Percentiles rank a stretch among this genome's conserved stretches.
Conservation (phyloP, 371 early-diverging fungal genomes). For the Mucor lusitanicus region DNA sequence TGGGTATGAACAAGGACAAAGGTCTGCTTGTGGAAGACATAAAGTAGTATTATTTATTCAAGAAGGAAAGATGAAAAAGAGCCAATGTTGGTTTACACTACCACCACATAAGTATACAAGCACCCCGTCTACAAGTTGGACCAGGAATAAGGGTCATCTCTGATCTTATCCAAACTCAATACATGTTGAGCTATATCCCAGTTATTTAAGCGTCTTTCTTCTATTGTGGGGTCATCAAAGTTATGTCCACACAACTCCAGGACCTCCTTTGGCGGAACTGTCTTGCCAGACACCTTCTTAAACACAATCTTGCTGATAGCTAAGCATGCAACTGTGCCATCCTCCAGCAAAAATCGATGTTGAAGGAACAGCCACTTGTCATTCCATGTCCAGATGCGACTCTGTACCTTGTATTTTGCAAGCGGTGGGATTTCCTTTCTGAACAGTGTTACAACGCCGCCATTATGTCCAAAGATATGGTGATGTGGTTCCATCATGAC, state of each 20-base stretch:
- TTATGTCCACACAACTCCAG: conserved; percentile 40
- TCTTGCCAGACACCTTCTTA: conserved; percentile 43
- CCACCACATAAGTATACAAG: not conserved
- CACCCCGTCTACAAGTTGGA: conserved; percentile 3
- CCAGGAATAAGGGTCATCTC: conserved; percentile 27
- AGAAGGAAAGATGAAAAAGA: not conserved
- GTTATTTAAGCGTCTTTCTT: conserved; percentile 29
- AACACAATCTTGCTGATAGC: conserved; percentile 48
- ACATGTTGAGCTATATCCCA: conserved; percentile 30
- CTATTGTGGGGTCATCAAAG: conserved; percentile 20
- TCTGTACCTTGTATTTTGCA: conserved; percentile 51
- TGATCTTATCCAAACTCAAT: conserved; percentile 26
- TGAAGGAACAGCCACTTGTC: conserved; percentile 56
- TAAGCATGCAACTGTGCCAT: conserved; percentile 24
- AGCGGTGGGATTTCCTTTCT: conserved; percentile 59
- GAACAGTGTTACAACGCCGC: conserved; percentile 48
- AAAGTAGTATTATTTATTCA: not conserved
- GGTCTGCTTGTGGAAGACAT: conserved; percentile 10
- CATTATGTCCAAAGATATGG: conserved; percentile 36
- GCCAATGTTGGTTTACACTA: too few species aligned
- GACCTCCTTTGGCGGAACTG: conserved; percentile 35
- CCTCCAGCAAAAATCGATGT: conserved; percentile 36
- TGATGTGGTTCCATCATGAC: conserved; percentile 44
- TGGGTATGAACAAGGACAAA: conserved; percentile 19
- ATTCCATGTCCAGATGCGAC: conserved; percentile 60